Conservation (phyloP, 768 basidiomycete genomes). For the Agaricus bisporus region DNA sequence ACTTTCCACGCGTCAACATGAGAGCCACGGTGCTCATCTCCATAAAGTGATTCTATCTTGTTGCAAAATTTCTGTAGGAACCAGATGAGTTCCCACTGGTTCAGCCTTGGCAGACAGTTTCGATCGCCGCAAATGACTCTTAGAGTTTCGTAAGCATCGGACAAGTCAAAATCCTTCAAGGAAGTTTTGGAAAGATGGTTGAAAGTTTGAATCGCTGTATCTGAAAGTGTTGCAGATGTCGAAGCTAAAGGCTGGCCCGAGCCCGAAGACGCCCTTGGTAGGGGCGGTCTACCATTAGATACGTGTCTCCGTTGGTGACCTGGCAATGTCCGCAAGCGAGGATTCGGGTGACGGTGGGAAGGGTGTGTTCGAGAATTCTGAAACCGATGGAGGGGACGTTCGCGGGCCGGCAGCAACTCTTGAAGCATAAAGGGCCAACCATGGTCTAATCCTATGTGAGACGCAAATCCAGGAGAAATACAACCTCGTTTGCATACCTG, state of each 20-base stretch:
- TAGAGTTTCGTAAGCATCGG: too few species aligned
- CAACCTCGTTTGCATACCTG: constrained; percentile 28
- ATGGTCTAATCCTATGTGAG: constrained; percentile 16
- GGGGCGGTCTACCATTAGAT: constrained; percentile 15
- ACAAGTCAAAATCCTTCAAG: too few species aligned
- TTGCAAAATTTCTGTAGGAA: too few species aligned
- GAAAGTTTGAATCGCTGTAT: too few species aligned
- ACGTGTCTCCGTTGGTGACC: constrained; percentile 21
- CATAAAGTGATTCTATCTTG: too few species aligned
- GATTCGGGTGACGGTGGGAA: constrained; percentile 6
- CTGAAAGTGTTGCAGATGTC: neutral
- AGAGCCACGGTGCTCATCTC: too few species aligned
- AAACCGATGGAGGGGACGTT: constrained; percentile 1
- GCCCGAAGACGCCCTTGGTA: neutral
- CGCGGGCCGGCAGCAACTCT: neutral
- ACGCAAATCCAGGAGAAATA: neutral
- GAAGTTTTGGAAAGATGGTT: too few species aligned
- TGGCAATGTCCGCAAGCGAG: constrained; percentile 11
- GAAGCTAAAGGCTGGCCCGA: constrained; percentile 1
- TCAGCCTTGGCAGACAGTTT: too few species aligned
- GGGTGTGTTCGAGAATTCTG: neutral
- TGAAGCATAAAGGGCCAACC: constrained; percentile 5
- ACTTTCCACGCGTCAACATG: too few species aligned
- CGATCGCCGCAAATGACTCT: too few species aligned
- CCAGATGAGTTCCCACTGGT: too few species aligned